Evolutionary conservation across 805 yeast genomes (phyloP), one percentile per base, ranked within the genome.

Genomic region (Candida berthetii): DNA sequence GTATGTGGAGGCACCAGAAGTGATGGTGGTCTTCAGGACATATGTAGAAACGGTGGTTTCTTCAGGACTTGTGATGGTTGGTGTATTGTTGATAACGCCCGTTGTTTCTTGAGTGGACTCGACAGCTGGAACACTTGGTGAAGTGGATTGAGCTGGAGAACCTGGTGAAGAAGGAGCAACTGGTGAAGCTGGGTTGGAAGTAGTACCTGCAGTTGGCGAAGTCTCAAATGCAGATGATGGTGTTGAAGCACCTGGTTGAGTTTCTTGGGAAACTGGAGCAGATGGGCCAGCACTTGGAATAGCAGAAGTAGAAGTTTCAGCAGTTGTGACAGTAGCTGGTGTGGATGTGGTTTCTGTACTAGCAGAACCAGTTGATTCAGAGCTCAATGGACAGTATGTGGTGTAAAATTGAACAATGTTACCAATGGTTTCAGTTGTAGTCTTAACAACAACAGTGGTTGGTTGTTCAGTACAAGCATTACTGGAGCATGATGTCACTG

Each of bases 351-450:
- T 55, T 53, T 46, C 54, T 53, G 53, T 51, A 53, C 49, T 48
- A 42, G 39, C 40, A 25, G 40, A 20, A 36, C 44, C 40, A 28
- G 37, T 31, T 24, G 42, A 27, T 27, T 27, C 37, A 33, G 49
- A 31, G 17, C 55, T 35, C 19, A 58, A 39, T 53, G 64, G 64
- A 39, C 64, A 60, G 52, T 57, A 58, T 22, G 69, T 64, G 48
- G 65, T 62, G 60, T 54, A 58, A 41, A 53, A 50, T 40, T 63
- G 58, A 39, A 60, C 52, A 40, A 52, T 55, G 49, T 60, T 61
- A 54, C 55, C 52, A 17, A 57, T 56, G 15, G 52, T 39, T 13
- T 50, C 35, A 2, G 54, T 50, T 4, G 41, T 38, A 4, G 54
- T 50, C 8, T 50, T 46, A 13, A 49, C 43, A 9, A 48, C 41